Base-by-base conservation (phyloP, 1,139 yeast species). In the Yamadazyma pseudoaaseri region DNA sequence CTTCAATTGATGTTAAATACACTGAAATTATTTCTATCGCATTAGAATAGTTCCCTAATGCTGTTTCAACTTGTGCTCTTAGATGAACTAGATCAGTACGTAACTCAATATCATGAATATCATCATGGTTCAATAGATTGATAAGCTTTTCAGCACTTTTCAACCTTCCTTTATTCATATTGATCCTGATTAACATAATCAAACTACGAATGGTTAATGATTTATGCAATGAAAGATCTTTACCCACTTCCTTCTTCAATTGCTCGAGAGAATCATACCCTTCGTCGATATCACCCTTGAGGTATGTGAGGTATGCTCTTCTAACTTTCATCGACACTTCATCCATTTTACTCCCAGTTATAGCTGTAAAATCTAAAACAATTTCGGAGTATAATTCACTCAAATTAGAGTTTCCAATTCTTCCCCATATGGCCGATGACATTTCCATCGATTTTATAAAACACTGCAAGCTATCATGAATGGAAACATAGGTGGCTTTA, bases 401-500 rank as follows among this genome's bases (percentile, higher is more conserved):
- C 25, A 79, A 51, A 5, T 60, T 53, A 2, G 64, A 62, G 35
- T 63, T 62, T 0, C 85, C 85, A 7, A 71, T 60, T 38, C 78
- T 57, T 16, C 59, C 48, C 84, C 85, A 80, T 20, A 74, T 60
- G 1, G 73, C 53, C 1, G 78, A 62, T 3, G 61, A 58, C 40
- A 75, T 48, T 29, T 70, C 76, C 36, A 74, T 64, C 13, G 73
- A 64, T 31, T 69, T 67, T 8, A 71, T 60, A 41, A 79, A 76
- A 1, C 70, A 48, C 9, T 59, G 58, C 24, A 44, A 33, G 13
- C 49, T 46, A 36, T 64, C 67, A 44, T 74, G 67, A 11, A 76
- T 52, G 2, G 84, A 65, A 15, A 81, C 64, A 48, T 70, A 78
- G 2, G 67, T 59, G 0, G 85, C 73, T 42, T 78, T 77, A 5